Percentiles rank a stretch among this genome's conserved stretches.
Conservation (phyloP, 2,329 filamentous ascomycete species). For the Calonectria hawksworthii region DNA sequence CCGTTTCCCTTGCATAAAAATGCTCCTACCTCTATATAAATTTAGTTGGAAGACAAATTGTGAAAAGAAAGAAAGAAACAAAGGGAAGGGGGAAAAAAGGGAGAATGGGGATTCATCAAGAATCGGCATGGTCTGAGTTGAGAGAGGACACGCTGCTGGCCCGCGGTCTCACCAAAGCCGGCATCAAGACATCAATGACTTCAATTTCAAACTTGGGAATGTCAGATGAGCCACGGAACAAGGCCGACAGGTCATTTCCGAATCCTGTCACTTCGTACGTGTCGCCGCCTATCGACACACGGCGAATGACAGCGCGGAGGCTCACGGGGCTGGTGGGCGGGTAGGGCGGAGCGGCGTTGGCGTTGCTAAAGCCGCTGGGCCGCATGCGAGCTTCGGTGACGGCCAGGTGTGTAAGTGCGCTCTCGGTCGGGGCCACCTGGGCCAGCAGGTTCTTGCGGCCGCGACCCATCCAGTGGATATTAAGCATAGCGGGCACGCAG, state of each 20-base stretch:
- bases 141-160: not conserved
- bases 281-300: constrained; percentile 39
- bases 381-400: constrained; percentile 37
- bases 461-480: constrained; percentile 45
- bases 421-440: constrained; percentile 51
- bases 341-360: constrained; percentile 20
- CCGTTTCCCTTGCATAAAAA: not conserved
- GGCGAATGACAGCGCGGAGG: constrained; percentile 34
- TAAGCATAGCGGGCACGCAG: constrained; percentile 41
- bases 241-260: constrained; percentile 43
- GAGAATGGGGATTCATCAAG: not conserved
- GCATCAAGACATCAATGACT: constrained; percentile 10
- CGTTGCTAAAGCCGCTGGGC: constrained; percentile 28
- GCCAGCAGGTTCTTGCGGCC: constrained; percentile 49
- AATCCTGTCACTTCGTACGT: constrained; percentile 43
- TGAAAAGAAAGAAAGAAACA: not conserved
- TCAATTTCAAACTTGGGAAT: constrained; percentile 45
- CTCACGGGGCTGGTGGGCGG: constrained; percentile 11
- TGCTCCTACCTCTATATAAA: not conserved
- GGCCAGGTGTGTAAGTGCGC: constrained; percentile 43
- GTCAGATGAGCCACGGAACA: constrained; percentile 34
- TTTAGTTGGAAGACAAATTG: not conserved
- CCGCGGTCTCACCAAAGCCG: not conserved
- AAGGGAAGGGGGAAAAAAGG: not conserved
- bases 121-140: not conserved